These are phyloP conservation scores for Cyberlindnera suaveolens DNA, from an alignment of 805 yeast species.

Conservation along the genomic window DNA sequence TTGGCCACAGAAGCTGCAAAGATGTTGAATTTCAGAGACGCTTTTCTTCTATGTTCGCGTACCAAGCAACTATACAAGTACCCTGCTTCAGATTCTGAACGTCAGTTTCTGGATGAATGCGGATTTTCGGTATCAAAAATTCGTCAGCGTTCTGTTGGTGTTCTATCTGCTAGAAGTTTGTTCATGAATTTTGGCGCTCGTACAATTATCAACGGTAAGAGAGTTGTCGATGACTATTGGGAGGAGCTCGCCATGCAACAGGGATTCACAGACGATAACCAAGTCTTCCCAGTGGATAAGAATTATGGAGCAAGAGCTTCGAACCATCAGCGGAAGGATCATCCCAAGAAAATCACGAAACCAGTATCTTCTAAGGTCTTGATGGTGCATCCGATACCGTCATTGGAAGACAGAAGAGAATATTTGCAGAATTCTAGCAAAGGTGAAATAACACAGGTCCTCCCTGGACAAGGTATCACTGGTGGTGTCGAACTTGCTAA, in stretches of 20 bases:
- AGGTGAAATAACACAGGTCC: constrained; percentile 19
- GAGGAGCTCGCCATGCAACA: constrained; percentile 36
- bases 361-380: not conserved
- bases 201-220: constrained; percentile 37
- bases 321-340: constrained; percentile 3
- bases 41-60: constrained; percentile 43
- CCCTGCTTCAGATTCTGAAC: constrained; percentile 31
- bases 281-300: constrained; percentile 30
- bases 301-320: constrained; percentile 6
- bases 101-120: constrained; percentile 28
- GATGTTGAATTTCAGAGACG: constrained; percentile 39
- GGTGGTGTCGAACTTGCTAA: constrained; percentile 23
- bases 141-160: constrained; percentile 15
- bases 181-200: constrained; percentile 48
- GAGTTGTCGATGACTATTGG: constrained; percentile 54
- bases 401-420: constrained; percentile 22
- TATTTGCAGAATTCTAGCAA: constrained; percentile 13
- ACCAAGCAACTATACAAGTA: constrained; percentile 32
- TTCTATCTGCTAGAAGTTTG: constrained; percentile 36
- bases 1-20: constrained; percentile 37
- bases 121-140: constrained; percentile 20
- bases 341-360: not conserved
- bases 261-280: constrained; percentile 38
- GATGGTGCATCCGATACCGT: constrained; percentile 18
- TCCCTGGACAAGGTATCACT: constrained; percentile 26